These are phyloP conservation scores for Didymosphaeria variabile DNA, from an alignment of 2,329 filamentous ascomycete genomes.

Conservation along the genomic window DNA sequence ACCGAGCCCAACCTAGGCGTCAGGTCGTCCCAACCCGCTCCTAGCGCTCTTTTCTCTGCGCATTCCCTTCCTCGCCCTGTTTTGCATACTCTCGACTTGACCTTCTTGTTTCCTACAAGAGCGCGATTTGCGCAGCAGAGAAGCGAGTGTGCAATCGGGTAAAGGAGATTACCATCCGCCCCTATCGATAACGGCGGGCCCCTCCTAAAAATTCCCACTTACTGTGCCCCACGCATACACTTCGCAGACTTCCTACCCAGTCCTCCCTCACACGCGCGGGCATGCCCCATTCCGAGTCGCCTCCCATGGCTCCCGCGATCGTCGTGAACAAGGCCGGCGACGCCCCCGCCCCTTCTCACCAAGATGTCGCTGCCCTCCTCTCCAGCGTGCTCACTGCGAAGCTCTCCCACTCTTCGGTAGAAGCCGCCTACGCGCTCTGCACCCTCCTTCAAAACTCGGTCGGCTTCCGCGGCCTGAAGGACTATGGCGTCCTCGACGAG, in stretches of 20 bases:
- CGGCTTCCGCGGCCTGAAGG: slow-evolving; percentile 68
- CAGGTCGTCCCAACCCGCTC: slow-evolving; percentile 5
- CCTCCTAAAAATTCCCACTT: slow-evolving; percentile 13
- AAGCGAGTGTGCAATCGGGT: background rate
- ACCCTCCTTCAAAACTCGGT: slow-evolving; percentile 71
- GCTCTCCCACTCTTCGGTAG: slow-evolving; percentile 65
- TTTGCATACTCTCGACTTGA: slow-evolving; percentile 12
- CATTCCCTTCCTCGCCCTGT: background rate
- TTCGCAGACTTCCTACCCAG: slow-evolving; percentile 7
- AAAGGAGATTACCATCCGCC: slow-evolving; percentile 9
- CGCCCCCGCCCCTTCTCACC: slow-evolving; percentile 54
- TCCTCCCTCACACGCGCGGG: slow-evolving; percentile 21
- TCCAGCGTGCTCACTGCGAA: slow-evolving; percentile 59
- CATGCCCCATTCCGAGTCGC: slow-evolving; percentile 63
- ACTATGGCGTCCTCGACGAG: slow-evolving; percentile 69
- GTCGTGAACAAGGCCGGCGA: slow-evolving; percentile 57
- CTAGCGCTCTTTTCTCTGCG: background rate
- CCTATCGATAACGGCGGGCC: slow-evolving; percentile 12
- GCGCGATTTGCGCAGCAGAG: slow-evolving; percentile 12
- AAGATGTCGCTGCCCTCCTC: slow-evolving; percentile 56
- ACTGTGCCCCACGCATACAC: slow-evolving; percentile 3
- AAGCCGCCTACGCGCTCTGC: slow-evolving; percentile 71
- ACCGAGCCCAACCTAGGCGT: slow-evolving; percentile 12
- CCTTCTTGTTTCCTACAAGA: background rate
- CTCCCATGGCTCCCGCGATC: slow-evolving; percentile 58